phyloP scores from a whole-genome alignment of 2,329 filamentous ascomycete genomes.

The Aspergillus nomiae region DNA sequence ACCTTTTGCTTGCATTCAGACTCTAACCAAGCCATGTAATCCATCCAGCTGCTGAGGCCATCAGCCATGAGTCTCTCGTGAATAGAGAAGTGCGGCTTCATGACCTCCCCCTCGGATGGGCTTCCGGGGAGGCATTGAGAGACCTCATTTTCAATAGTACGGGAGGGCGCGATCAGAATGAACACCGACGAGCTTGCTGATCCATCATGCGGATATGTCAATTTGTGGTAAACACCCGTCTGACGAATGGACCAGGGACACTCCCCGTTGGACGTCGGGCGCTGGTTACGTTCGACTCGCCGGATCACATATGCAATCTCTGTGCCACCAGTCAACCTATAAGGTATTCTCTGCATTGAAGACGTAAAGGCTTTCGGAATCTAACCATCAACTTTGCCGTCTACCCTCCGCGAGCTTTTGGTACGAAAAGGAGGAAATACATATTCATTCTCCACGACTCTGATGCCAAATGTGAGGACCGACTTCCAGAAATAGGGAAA shows the following conservation, averaged over 20 bases:
- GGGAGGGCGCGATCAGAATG: conserved; percentile 13
- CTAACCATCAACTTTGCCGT: conserved; percentile 5
- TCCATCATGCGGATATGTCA: conserved; percentile 5
- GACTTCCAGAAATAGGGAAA: conserved; percentile 16
- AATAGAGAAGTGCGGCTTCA: conserved; percentile 2
- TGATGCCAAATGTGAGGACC: conserved; percentile 13
- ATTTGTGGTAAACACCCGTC: conserved; percentile 17
- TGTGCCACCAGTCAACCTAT: conserved; percentile 3
- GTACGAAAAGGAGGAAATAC: conserved; percentile 12
- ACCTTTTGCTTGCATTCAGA: conserved; percentile 13
- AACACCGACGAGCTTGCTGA: conserved; percentile 2
- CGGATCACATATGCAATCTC: conserved; percentile 18
- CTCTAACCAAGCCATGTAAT: conserved; percentile 19
- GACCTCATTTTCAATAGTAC: conserved; percentile 1
- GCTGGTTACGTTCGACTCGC: conserved; percentile 14
- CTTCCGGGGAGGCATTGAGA: background rate
- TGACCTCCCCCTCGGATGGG: background rate
- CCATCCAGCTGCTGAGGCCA: conserved; percentile 15
- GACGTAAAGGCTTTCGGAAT: background rate
- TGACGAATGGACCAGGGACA: conserved; percentile 19
- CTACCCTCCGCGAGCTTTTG: background rate
- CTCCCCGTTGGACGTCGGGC: background rate
- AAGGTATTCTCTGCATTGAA: background rate
- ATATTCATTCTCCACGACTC: conserved; percentile 16
- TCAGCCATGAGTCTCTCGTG: conserved; percentile 14